Evolutionary conservation across 805 yeast genomes (phyloP).

Genomic region (Ogataea glucozyma): DNA sequence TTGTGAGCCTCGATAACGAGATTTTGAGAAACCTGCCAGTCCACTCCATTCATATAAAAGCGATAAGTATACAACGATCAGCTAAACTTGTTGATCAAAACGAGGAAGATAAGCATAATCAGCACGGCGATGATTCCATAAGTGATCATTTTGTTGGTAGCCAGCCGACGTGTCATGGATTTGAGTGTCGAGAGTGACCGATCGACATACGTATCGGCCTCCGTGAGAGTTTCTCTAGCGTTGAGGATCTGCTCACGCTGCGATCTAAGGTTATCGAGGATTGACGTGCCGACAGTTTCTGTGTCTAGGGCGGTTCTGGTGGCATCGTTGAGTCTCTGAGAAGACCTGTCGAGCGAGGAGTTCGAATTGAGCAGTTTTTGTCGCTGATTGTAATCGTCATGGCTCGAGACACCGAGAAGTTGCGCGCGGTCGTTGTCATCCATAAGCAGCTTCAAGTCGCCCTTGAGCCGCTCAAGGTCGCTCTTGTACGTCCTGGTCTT

Average conservation of each 20-base stretch:
- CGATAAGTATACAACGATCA: slow-evolving; percentile 27
- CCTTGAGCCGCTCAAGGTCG: slow-evolving; percentile 58
- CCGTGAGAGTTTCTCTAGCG: slow-evolving; percentile 80
- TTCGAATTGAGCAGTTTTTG: slow-evolving; percentile 77
- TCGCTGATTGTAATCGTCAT: slow-evolving; percentile 62
- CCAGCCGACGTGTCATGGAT: slow-evolving; percentile 89
- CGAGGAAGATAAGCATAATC: slow-evolving; percentile 76
- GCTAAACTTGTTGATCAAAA: slow-evolving; percentile 79
- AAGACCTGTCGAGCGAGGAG: slow-evolving; percentile 76
- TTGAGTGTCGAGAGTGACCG: slow-evolving; percentile 82
- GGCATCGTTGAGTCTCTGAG: slow-evolving; percentile 81
- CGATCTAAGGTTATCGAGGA: slow-evolving; percentile 81
- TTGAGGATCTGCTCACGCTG: slow-evolving; percentile 91
- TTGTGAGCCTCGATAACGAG: too few species aligned
- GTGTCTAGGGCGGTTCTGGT: slow-evolving; percentile 92
- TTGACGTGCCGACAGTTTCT: slow-evolving; percentile 87
- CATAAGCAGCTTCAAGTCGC: slow-evolving; percentile 51
- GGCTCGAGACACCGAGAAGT: slow-evolving; percentile 61
- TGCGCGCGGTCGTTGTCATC: slow-evolving; percentile 74
- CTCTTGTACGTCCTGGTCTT: slow-evolving; percentile 71
- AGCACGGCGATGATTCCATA: slow-evolving; percentile 90
- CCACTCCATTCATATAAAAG: slow-evolving; percentile 1
- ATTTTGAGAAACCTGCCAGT: too few species aligned
- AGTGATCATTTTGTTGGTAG: slow-evolving; percentile 86
- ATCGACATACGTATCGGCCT: slow-evolving; percentile 93